Conservation (phyloP, 805 yeast genomes). For the Priceomyces carsonii region DNA sequence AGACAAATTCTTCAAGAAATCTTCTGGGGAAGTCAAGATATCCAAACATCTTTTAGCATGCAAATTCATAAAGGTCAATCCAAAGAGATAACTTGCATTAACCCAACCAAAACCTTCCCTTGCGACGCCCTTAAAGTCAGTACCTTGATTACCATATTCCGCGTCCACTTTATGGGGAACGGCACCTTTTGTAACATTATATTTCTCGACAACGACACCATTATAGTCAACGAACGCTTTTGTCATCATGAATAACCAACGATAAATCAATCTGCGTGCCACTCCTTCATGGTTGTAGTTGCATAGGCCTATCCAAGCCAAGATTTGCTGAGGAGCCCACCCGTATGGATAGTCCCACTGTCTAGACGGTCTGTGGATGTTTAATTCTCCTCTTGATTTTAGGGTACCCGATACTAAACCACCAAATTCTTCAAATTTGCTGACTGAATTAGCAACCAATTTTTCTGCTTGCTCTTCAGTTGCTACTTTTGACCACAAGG, state of each 20-base stretch:
- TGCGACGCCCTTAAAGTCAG: constrained; percentile 88
- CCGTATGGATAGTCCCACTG: constrained; percentile 99
- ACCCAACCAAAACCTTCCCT: constrained; percentile 99
- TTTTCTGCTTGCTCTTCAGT: constrained; percentile 63
- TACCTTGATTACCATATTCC: constrained; percentile 96
- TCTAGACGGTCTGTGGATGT: constrained; percentile 74
- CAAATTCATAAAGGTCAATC: constrained; percentile 63
- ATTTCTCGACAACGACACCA: constrained; percentile 94
- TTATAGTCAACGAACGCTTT: constrained; percentile 88
- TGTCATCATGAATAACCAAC: constrained; percentile 91
- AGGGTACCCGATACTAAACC: constrained; percentile 87
- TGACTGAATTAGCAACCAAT: constrained; percentile 58
- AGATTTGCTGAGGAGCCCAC: constrained; percentile 98
- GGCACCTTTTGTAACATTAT: constrained; percentile 79
- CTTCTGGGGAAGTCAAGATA: constrained; percentile 70
- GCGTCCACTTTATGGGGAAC: constrained; percentile 93
- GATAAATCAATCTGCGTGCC: constrained; percentile 70
- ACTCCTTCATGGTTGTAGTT: constrained; percentile 68
- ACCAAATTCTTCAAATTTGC: constrained; percentile 79
- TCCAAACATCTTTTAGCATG: constrained; percentile 79
- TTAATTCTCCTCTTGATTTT: constrained; percentile 68
- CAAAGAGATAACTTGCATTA: constrained; percentile 79
- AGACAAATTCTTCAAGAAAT: constrained; percentile 53
- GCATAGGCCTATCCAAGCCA: constrained; percentile 85
- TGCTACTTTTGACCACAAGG: constrained; percentile 82